Conservation (phyloP, 345 rosid genomes). For the Iberis pinnata region DNA sequence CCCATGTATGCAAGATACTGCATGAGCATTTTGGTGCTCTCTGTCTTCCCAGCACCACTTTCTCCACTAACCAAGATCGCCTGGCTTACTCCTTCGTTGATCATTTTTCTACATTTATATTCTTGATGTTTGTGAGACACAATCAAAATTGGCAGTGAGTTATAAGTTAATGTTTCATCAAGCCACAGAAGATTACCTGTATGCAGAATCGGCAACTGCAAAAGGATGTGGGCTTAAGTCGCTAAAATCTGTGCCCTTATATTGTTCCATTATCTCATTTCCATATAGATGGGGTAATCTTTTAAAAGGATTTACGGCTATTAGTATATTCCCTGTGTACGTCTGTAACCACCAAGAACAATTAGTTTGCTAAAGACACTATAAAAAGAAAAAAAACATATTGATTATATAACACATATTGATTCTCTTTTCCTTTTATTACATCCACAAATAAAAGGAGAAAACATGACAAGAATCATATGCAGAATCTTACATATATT, state of each 20-base stretch:
- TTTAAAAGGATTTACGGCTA: conserved; percentile 90
- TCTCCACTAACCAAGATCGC: conserved; percentile 97
- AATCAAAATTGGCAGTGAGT: not conserved
- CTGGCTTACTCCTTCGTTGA: conserved; percentile 82
- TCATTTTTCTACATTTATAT: conserved; percentile 62
- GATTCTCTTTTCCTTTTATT: too few relatives aligned
- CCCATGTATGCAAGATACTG: conserved; percentile 94
- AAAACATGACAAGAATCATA: not conserved
- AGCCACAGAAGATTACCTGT: conserved; percentile 56
- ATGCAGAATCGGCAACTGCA: conserved; percentile 95
- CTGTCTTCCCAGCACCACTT: conserved; percentile 99
- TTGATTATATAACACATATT: not conserved
- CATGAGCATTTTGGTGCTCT: conserved; percentile 98
- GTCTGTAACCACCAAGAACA: conserved; percentile 42
- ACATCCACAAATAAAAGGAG: conserved; percentile 8
- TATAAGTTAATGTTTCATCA: too few relatives aligned
- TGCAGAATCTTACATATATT: conserved; percentile 69
- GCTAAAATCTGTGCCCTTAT: conserved; percentile 76
- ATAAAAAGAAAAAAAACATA: not conserved
- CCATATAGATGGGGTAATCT: conserved; percentile 81
- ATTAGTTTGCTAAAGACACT: conserved; percentile 2
- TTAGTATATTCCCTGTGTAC: conserved; percentile 90
- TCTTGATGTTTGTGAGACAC: conserved; percentile 26
- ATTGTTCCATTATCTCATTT: conserved; percentile 68
- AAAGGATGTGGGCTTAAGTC: conserved; percentile 93